Percentiles rank a stretch among this genome's conserved stretches.
Conservation (phyloP, 257 asterid species). For the Rhazya stricta region DNA sequence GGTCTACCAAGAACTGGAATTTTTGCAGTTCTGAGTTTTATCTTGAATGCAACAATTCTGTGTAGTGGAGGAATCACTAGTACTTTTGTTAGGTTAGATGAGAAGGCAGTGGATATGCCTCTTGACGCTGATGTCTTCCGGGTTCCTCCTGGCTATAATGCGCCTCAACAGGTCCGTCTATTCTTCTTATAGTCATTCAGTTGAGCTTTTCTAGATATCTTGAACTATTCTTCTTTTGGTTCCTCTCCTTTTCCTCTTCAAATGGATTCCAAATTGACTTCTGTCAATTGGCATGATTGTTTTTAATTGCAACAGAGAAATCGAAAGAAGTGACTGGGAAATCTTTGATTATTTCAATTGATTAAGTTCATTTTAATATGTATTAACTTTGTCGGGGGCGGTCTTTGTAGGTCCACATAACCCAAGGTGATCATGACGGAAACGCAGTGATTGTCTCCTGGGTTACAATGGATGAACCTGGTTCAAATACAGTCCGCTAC, state of each 20-base stretch:
- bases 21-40: constrained; percentile 29
- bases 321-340: neutral
- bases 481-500: constrained; percentile 48
- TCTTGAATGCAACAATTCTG: constrained; percentile 39
- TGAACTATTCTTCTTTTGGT: neutral
- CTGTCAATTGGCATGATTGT: neutral
- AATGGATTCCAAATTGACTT: neutral
- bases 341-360: neutral
- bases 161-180: constrained; percentile 77
- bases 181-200: neutral
- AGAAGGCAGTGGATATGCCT: constrained; percentile 64
- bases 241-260: neutral
- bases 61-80: constrained; percentile 72
- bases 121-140: constrained; percentile 73
- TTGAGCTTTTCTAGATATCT: neutral
- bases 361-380: neutral
- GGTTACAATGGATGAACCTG: constrained; percentile 75
- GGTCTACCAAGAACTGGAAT: constrained; percentile 15
- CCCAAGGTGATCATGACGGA: constrained; percentile 86
- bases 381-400: constrained; percentile 6
- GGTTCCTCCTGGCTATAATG: constrained; percentile 78
- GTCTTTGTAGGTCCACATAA: constrained; percentile 64
- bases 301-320: neutral
- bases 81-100: constrained; percentile 48
- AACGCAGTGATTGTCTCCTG: constrained; percentile 86